These are phyloP conservation scores for Aspergillus ostianus DNA, from an alignment of 495 filamentous ascomycete genomes.

Conservation along the genomic window DNA sequence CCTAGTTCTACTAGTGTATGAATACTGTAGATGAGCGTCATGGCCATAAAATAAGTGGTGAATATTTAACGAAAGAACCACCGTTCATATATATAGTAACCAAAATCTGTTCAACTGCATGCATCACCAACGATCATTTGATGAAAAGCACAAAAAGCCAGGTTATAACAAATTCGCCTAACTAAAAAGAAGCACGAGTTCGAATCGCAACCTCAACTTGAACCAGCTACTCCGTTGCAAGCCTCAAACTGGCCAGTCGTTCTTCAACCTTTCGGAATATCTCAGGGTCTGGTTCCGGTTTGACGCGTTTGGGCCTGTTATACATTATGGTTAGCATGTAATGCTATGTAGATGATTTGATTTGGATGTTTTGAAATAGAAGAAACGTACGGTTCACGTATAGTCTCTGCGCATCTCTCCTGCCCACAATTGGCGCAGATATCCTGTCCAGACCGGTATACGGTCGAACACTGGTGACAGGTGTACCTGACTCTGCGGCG, in stretches of 20 bases:
- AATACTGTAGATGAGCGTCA: too few species aligned
- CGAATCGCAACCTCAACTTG: not conserved
- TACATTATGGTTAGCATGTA: slow-evolving; percentile 19
- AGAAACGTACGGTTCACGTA: slow-evolving; percentile 49
- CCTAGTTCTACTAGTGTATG: too few species aligned
- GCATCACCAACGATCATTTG: too few species aligned
- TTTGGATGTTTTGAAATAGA: not conserved
- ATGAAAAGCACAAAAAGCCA: too few species aligned
- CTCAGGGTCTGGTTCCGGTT: slow-evolving; percentile 64
- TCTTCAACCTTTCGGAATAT: slow-evolving; percentile 59
- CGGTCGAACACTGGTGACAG: slow-evolving; percentile 62
- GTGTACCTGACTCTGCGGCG: slow-evolving; percentile 54
- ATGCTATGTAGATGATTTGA: not conserved
- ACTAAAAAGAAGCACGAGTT: too few species aligned
- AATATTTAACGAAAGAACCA: too few species aligned
- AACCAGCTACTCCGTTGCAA: slow-evolving; percentile 19
- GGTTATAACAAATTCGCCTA: too few species aligned
- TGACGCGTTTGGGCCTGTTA: slow-evolving; percentile 55
- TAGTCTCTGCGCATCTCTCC: slow-evolving; percentile 47
- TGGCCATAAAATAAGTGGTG: too few species aligned
- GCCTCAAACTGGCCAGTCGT: slow-evolving; percentile 48
- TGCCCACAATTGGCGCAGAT: slow-evolving; percentile 65
- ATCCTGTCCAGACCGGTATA: slow-evolving; percentile 46
- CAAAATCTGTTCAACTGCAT: too few species aligned
- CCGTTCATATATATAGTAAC: too few species aligned